Evolutionary conservation across 768 basidiomycete genomes (phyloP), one percentile per base, ranked within the genome.

Genomic region (Tephrocybe sp.): DNA sequence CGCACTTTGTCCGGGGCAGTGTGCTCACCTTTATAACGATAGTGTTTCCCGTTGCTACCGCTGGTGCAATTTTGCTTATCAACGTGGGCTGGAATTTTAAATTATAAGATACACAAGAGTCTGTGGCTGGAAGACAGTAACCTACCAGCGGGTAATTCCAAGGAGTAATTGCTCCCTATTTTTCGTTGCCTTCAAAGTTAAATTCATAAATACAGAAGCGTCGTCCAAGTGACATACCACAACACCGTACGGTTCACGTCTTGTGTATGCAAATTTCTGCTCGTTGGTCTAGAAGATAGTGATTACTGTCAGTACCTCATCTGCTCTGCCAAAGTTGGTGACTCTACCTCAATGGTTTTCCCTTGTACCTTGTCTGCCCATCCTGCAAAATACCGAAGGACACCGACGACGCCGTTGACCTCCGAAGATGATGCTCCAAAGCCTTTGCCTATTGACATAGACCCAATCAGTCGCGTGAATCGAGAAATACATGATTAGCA

Each of bases 361-460:
- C 86, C 88, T 2, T 74, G 70, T 46, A 84, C 66, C 70, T 93
- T 94, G 73, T 92, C 92, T 23, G 90, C 87, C 83, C 87, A 88
- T 23, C 91, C 92, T 40, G 82, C 88, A 58, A 86, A 94, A 69
- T 92, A 94, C 31, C 79, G 73, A 52, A 91, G 64, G 41, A 72
- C 70, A 22, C 62, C 71, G 47, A 81, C 73, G n/a, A n/a, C n/a
- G n/a, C n/a, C n/a, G n/a, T n/a, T n/a, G n/a, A 3, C 75, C 65
- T 45, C 66, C 65, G 2, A 60, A 52, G 3, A 88, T 64, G 55
- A 88, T 87, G 0, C 59, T 65, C 12, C n/a, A n/a, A n/a, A n/a
- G 61, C 67, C 53, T 69, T 78, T 22, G 80, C 71, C 64, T 65
- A n/a, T n/a, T 69, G 7, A 29, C 36, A 59, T 77, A 84, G 1